Evolutionary conservation across 1,284 basidiomycete species (phyloP), one percentile per base, ranked within the genome.

Genomic region (Cerioporus squamosus): DNA sequence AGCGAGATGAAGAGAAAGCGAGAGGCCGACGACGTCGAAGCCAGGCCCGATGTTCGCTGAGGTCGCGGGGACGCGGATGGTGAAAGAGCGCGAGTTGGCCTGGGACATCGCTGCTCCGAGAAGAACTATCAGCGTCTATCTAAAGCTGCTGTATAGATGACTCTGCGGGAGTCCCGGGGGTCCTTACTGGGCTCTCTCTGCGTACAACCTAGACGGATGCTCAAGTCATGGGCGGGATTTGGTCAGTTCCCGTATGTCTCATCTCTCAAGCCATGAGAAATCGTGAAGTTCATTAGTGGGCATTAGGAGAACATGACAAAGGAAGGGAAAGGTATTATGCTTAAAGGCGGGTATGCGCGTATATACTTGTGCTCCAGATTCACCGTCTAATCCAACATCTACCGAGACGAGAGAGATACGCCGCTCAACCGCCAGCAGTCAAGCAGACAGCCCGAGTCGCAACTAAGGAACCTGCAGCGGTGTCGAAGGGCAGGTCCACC

Each of bases 1-100:
- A 14, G 87, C 90, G 64, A 98, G 85, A 69, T 91, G 84, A 33
- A 98, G 86, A 2, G 94, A 95, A 26, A 99, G 88, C 1, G 97
- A 97, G 61, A 99, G 90, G 20, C 97, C 97, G 64, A 98, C 94
- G 59, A 99, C 97, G 74, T 99, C 97, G 75, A 99, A 99, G 14
- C 97, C 97, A 24, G 97, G 97, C 2, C 97, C 97, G 70, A 99
- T 96, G 81, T 99, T 99, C 65, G 97, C 97, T 57, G 96, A 97
- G 1, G 97, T 98, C 22, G 95, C 95, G 9, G 97, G 97, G 52
- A 99, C 93, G 66, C 82, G 84, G 75, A 99, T 94, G 47, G 76
- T 79, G 72, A 90, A 84, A 26, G 73, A 70, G 49, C 68, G 67
- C 46, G 68, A n/a, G n/a, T n/a, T n/a, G n/a, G n/a, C n/a, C n/a